Evolutionary conservation across 192 early-diverging fungal species (phyloP).

Genomic region (Dispira simplex): DNA sequence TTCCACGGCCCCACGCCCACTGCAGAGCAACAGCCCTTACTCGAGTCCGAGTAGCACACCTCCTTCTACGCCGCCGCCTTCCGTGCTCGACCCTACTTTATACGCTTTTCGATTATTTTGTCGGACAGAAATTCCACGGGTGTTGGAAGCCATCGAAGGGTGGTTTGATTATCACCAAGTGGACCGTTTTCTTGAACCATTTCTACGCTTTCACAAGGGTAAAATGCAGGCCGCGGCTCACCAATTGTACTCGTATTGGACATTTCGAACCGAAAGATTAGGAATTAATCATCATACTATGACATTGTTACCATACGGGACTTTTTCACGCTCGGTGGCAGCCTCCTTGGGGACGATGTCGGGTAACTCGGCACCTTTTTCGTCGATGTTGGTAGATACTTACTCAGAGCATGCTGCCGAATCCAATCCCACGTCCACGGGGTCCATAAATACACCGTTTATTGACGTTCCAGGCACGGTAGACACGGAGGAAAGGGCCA

Average conservation of each 20-base stretch:
- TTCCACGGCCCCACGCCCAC: not conserved
- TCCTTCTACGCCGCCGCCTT: slow-evolving; percentile 4
- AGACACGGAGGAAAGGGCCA: not conserved
- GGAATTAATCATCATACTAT: not conserved
- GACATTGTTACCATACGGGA: not conserved
- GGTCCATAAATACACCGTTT: not conserved
- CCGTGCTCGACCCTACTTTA: not conserved
- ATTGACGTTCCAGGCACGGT: not conserved
- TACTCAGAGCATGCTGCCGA: too few species aligned
- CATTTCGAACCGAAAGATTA: slow-evolving; percentile 1
- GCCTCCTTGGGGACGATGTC: not conserved
- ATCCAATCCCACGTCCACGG: not conserved
- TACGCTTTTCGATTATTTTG: not conserved
- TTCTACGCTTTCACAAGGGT: slow-evolving; percentile 7
- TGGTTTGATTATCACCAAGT: not conserved
- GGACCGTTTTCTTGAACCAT: not conserved
- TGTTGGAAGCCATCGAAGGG: slow-evolving; percentile 1
- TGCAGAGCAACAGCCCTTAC: not conserved
- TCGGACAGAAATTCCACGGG: not conserved
- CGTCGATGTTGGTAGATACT: too few species aligned
- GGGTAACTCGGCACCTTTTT: not conserved
- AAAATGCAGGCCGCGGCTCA: not conserved
- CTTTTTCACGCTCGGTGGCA: not conserved
- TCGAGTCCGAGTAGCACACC: slow-evolving; percentile 5
- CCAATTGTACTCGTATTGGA: not conserved